Evolutionary conservation across 306 rosid species (phyloP).

Genomic region (Astragalus glycyphyllos): DNA sequence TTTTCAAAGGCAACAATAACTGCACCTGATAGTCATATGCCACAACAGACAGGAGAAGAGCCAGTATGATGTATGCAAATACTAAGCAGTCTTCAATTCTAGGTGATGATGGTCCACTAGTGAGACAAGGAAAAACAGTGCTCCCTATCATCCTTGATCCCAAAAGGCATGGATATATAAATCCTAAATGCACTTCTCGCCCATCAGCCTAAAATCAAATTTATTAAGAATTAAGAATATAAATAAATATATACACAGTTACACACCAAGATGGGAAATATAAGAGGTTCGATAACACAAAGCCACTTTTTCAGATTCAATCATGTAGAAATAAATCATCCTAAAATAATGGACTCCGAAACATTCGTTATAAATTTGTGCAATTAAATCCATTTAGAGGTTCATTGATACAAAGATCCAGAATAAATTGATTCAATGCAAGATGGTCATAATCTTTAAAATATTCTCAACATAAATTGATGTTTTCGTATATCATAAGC

Average conservation of each 20-base stretch:
- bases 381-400: constrained; percentile 22
- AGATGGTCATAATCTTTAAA: constrained; percentile 26
- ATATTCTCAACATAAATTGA: constrained; percentile 13
- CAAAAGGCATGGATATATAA: constrained; percentile 80
- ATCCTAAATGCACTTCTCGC: constrained; percentile 85
- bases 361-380: constrained; percentile 25
- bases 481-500: constrained; percentile 27
- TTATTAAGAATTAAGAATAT: constrained; percentile 10
- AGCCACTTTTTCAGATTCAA: constrained; percentile 17
- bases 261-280: constrained; percentile 13
- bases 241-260: background rate
- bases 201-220: constrained; percentile 85
- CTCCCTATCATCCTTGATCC: constrained; percentile 96
- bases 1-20: constrained; percentile 26
- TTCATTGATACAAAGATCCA: constrained; percentile 34
- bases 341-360: constrained; percentile 21
- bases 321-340: constrained; percentile 9
- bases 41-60: constrained; percentile 65
- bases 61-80: constrained; percentile 62
- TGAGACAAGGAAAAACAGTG: constrained; percentile 81
- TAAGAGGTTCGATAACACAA: constrained; percentile 32
- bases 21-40: constrained; percentile 93
- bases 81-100: constrained; percentile 83
- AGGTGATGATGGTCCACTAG: constrained; percentile 68
- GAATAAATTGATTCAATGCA: constrained; percentile 29